phyloP scores from a whole-genome alignment of 1,284 basidiomycete species.

The Pholiota adiposa region DNA sequence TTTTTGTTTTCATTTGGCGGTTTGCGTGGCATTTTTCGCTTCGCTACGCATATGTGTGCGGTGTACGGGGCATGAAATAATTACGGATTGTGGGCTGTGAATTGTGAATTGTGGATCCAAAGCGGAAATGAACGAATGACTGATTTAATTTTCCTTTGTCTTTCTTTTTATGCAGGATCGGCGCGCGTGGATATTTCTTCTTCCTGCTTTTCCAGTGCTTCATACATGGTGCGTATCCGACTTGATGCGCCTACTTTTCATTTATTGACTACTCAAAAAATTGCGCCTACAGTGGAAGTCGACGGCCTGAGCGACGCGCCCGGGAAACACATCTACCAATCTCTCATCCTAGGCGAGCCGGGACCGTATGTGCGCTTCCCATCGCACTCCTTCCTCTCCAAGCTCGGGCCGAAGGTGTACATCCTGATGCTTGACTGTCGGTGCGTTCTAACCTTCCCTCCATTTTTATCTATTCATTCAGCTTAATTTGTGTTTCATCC shows the following conservation, averaged over 20 bases:
- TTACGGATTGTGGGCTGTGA: too few species aligned
- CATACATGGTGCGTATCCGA: conserved; percentile 76
- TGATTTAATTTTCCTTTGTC: background rate
- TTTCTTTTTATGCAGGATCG: conserved; percentile 55
- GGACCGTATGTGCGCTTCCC: conserved; percentile 82
- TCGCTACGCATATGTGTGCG: too few species aligned
- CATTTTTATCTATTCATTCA: background rate
- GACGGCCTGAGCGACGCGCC: conserved; percentile 72
- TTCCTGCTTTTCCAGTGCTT: conserved; percentile 94
- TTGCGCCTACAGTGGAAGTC: conserved; percentile 67
- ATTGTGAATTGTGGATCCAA: too few species aligned
- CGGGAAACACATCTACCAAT: conserved; percentile 68
- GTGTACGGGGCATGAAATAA: too few species aligned
- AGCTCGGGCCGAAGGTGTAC: conserved; percentile 70
- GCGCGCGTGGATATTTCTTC: conserved; percentile 86
- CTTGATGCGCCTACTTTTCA: too few species aligned
- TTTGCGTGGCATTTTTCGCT: background rate
- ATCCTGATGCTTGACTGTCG: conserved; percentile 87
- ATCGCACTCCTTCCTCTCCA: conserved; percentile 82
- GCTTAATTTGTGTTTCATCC: background rate
- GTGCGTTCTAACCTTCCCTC: conserved; percentile 44
- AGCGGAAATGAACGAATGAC: background rate
- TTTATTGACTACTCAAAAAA: too few species aligned
- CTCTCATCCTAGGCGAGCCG: conserved; percentile 72
- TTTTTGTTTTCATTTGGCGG: background rate